Percentiles rank a stretch among this genome's conserved stretches.
Evolutionary conservation across 2,329 filamentous ascomycete species (phyloP).

Genomic region (Talaromyces sp.): DNA sequence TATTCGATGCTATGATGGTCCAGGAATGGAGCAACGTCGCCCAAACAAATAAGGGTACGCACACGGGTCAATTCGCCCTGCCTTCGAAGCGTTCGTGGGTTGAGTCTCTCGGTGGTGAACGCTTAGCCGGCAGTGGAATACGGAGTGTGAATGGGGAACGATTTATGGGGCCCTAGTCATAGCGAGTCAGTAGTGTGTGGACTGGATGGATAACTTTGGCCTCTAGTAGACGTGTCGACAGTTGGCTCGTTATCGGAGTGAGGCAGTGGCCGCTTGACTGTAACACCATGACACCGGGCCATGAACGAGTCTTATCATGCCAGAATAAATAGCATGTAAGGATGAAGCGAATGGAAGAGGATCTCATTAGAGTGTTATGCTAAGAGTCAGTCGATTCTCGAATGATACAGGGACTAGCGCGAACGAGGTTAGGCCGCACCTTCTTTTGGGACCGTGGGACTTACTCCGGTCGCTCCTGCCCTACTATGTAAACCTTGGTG

Average conservation of each 20-base stretch:
- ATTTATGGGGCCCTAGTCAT: neutral
- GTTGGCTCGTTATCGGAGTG: neutral
- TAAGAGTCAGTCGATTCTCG: neutral
- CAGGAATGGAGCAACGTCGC: neutral
- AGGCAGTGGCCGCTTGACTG: neutral
- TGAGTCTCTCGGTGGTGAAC: neutral
- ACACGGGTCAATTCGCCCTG: neutral
- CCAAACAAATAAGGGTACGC: neutral
- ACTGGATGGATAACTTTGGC: neutral
- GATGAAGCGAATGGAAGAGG: neutral
- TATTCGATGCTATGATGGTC: neutral
- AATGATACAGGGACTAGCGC: neutral
- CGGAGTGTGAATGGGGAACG: neutral
- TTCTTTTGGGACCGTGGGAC: neutral
- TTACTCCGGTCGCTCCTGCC: neutral
- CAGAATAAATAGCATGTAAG: neutral
- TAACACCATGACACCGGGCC: neutral
- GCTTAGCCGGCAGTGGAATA: neutral
- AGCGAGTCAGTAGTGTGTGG: neutral
- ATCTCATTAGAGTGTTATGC: neutral
- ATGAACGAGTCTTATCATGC: neutral
- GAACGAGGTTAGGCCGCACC: slow-evolving; percentile 1
- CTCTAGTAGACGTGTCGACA: neutral
- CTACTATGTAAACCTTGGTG: neutral
- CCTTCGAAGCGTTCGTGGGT: neutral